Evolutionary conservation across 1,139 yeast genomes (phyloP).

Genomic region (Geotrichum armillariae): DNA sequence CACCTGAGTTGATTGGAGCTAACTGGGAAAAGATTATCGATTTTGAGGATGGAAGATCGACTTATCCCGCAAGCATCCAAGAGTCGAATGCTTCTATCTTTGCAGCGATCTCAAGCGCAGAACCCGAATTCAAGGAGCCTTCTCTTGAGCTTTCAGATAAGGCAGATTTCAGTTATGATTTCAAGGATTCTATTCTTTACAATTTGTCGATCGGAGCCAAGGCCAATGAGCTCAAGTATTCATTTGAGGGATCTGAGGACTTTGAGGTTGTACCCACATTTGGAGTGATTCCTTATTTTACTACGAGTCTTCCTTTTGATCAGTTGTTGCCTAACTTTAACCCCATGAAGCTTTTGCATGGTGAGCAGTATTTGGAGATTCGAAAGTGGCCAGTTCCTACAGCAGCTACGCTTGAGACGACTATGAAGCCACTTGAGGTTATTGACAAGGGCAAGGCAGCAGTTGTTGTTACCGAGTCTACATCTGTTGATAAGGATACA

Average conservation of each 20-base stretch:
- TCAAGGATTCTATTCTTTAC: constrained; percentile 77
- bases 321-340: constrained; percentile 75
- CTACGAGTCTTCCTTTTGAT: constrained; percentile 54
- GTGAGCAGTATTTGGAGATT: constrained; percentile 89
- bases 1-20: constrained; percentile 71
- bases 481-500: constrained; percentile 66
- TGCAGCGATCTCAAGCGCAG: constrained; percentile 55
- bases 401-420: constrained; percentile 55
- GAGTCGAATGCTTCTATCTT: constrained; percentile 81
- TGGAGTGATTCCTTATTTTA: constrained; percentile 81
- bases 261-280: constrained; percentile 92
- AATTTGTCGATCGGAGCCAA: constrained; percentile 89
- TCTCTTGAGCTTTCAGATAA: constrained; percentile 31
- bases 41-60: constrained; percentile 57
- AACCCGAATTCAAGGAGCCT: constrained; percentile 37
- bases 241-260: constrained; percentile 72
- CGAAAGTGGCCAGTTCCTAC: constrained; percentile 81
- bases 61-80: constrained; percentile 62
- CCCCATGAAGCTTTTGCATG: constrained; percentile 83
- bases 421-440: constrained; percentile 66
- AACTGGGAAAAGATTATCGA: constrained; percentile 66
- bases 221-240: constrained; percentile 72
- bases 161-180: constrained; percentile 53
- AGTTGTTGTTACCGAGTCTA: constrained; percentile 72
- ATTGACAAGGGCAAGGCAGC: constrained; percentile 90